Base-by-base conservation (phyloP, 371 early-diverging fungal genomes). In the Fennellomyces sp. region DNA sequence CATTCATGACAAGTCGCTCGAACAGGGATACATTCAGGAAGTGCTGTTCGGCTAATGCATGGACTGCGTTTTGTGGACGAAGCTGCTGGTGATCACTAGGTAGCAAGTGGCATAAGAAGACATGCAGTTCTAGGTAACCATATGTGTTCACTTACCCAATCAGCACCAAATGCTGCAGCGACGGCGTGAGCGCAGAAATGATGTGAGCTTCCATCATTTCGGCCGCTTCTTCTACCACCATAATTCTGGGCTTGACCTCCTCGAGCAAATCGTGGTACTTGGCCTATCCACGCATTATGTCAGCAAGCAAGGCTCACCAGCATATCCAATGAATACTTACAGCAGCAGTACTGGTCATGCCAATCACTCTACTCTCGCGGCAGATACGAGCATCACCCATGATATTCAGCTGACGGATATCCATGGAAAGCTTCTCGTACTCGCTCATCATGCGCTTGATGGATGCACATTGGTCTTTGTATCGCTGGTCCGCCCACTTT, bases 141-240 rank as follows among this genome's bases (percentile, higher is more conserved):
- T n/a, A 19, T 5, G n/a, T n/a, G n/a, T n/a, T n/a, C 5, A 49
- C 70, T 50, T 80, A 82, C 80, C 90, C 90, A 60, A 91, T 90
- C 29, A 88, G 60, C 33, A 90, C 81, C 26, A 90, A 59, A 60
- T 90, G 91, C 41, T 91, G 71, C 2, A 82, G 56, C 1, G 81
- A 74, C 1, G 66, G 71, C 2, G 85, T 80, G 28, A 91, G 60
- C 0, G 87, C 82, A 30, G 87, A 70, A 7, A 88, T 61, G 13
- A 89, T 78, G 64, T 91, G 90, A 0, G 90, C 76, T 60, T 91
- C 91, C 58, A 91, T 51, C 56, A 88, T 86, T 64, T 91, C 91
- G 0, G 88, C 90, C 0, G 90, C 91, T 73, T 91, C 91, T 70
- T 91, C 91, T 15, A 84, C 78, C 2, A 88, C 74, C 70, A 87